These are phyloP conservation scores for Debaryomyces castellii DNA, from an alignment of 805 yeast genomes.

Conservation along the genomic window DNA sequence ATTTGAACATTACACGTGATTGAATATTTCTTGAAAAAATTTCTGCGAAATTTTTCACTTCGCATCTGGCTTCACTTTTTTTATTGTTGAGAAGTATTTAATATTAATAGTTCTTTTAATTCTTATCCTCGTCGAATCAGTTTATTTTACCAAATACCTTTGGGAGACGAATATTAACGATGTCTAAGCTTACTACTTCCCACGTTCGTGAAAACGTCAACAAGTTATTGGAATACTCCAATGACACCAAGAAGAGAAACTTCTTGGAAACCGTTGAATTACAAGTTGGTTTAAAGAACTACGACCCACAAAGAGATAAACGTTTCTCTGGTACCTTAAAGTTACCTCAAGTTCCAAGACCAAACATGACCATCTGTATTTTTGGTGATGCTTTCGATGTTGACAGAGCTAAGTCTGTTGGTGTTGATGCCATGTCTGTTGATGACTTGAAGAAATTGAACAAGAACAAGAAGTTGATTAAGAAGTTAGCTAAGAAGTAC, in stretches of 20 bases:
- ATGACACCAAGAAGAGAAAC: slow-evolving; percentile 99
- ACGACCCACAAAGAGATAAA: slow-evolving; percentile 99
- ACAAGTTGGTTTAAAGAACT: slow-evolving; percentile 99
- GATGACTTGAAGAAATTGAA: slow-evolving; percentile 99
- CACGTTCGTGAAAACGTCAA: slow-evolving; percentile 97
- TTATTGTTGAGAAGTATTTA: slow-evolving; percentile 1
- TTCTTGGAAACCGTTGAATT: slow-evolving; percentile 99
- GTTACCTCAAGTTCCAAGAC: slow-evolving; percentile 99
- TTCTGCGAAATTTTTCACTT: slow-evolving; percentile 2
- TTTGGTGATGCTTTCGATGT: slow-evolving; percentile 99
- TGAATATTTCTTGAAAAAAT: too few relatives aligned
- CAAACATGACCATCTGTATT: slow-evolving; percentile 99
- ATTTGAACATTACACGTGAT: too few relatives aligned
- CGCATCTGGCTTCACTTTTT: slow-evolving; percentile 1
- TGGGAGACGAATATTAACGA: slow-evolving; percentile 74
- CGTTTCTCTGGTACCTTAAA: slow-evolving; percentile 99
- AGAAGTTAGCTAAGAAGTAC: slow-evolving; percentile 99
- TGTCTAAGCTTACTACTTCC: slow-evolving; percentile 88
- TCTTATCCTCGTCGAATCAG: slow-evolving; percentile 58
- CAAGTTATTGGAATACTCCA: slow-evolving; percentile 85
- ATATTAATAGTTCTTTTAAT: slow-evolving; percentile 6
- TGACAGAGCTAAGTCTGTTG: slow-evolving; percentile 99
- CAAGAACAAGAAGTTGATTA: slow-evolving; percentile 99
- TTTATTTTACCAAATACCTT: slow-evolving; percentile 45
- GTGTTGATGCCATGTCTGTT: slow-evolving; percentile 99